Evolutionary conservation across 2,329 filamentous ascomycete species (phyloP).

Genomic region (Xylaria sp.): DNA sequence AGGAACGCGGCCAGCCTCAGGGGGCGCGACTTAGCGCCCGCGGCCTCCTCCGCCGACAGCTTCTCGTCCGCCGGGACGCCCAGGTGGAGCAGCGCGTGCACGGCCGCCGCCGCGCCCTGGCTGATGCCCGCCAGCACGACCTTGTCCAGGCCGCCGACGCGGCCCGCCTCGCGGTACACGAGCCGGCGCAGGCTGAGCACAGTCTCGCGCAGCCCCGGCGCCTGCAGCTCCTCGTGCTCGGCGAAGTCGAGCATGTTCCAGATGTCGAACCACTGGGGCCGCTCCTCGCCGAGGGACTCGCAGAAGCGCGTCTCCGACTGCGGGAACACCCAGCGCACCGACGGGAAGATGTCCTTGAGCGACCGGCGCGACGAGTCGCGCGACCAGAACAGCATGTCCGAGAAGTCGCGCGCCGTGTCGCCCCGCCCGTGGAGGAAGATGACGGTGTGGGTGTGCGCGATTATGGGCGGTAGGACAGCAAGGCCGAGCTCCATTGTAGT

Average conservation of each 20-base stretch:
- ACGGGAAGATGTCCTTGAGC: constrained; percentile 45
- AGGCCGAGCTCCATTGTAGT: constrained; percentile 25
- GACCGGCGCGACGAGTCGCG: constrained; percentile 37
- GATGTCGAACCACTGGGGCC: constrained; percentile 56
- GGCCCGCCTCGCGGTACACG: constrained; percentile 39
- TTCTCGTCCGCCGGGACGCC: constrained; percentile 1
- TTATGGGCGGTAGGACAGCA: constrained; percentile 20
- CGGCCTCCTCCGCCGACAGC: not conserved
- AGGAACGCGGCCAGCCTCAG: constrained; percentile 23
- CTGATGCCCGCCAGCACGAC: constrained; percentile 51
- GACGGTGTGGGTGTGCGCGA: constrained; percentile 48
- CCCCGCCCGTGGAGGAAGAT: constrained; percentile 51
- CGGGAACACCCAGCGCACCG: constrained; percentile 54
- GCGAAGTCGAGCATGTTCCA: constrained; percentile 45
- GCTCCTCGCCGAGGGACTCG: constrained; percentile 30
- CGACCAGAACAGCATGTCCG: constrained; percentile 35
- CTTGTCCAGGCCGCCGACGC: constrained; percentile 41
- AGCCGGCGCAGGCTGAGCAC: constrained; percentile 39
- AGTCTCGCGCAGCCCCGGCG: constrained; percentile 44
- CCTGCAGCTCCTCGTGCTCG: constrained; percentile 48
- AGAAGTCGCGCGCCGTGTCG: constrained; percentile 42
- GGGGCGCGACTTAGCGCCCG: not conserved
- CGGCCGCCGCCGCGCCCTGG: constrained; percentile 47
- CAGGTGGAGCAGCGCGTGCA: constrained; percentile 28
- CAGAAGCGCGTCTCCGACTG: constrained; percentile 41